phyloP scores from a whole-genome alignment of 345 rosid genomes.

The Syzygium oleosum region DNA sequence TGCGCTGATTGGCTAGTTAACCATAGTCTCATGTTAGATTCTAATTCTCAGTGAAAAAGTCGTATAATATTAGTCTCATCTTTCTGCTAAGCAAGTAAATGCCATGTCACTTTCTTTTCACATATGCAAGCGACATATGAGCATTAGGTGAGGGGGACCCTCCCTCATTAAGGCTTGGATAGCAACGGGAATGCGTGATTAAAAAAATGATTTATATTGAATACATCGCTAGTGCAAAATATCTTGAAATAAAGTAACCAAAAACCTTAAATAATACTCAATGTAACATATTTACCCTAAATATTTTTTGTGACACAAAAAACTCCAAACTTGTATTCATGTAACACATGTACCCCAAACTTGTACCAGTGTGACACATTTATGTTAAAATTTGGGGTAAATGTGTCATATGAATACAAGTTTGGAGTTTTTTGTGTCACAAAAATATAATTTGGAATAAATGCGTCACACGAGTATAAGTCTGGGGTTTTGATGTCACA shows the following conservation, averaged over 20 bases:
- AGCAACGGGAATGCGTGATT: background rate
- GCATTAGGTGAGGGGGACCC: background rate
- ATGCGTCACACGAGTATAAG: no score
- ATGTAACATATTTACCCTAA: no score
- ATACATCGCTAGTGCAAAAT: background rate
- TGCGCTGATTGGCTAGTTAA: background rate
- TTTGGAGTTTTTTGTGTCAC: no score
- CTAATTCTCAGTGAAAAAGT: background rate
- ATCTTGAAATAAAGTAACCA: background rate
- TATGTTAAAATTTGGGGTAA: no score
- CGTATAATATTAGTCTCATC: background rate
- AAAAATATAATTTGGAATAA: no score
- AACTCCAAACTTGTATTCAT: no score
- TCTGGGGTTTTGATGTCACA: no score
- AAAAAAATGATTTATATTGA: background rate
- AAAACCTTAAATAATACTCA: no score
- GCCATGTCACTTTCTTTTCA: background rate
- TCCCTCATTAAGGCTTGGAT: background rate
- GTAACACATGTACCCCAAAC: no score
- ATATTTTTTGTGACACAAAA: no score
- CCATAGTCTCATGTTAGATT: background rate
- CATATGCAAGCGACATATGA: background rate
- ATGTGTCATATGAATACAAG: no score
- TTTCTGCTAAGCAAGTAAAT: background rate
- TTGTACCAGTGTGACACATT: no score